These are phyloP conservation scores for Cadophora luteo-olivacea DNA, from an alignment of 2,329 filamentous ascomycete species.

Conservation along the genomic window DNA sequence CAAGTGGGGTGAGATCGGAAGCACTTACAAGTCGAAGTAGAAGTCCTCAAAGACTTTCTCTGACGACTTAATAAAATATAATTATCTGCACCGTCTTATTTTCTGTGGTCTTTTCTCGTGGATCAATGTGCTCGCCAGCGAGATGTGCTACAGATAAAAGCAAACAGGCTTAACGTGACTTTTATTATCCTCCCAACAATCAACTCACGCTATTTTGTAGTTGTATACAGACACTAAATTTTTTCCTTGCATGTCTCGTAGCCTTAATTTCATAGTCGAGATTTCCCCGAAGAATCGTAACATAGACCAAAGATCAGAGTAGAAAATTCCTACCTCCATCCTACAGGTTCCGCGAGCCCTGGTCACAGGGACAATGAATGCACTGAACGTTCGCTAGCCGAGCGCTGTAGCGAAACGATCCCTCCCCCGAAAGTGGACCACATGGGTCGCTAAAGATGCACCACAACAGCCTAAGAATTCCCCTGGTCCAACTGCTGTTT, in stretches of 20 bases:
- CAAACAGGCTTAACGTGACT: neutral
- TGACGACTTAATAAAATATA: too few species aligned
- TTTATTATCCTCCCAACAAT: conserved; percentile 1
- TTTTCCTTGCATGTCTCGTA: neutral
- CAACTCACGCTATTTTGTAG: neutral
- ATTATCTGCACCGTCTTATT: too few species aligned
- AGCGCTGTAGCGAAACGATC: neutral
- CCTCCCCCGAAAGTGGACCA: neutral
- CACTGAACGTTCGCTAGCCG: neutral
- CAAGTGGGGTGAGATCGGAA: conserved; percentile 64
- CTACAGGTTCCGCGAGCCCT: neutral
- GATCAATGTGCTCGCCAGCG: too few species aligned
- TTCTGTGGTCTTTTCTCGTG: too few species aligned
- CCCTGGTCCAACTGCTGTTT: conserved; percentile 21
- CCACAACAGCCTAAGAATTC: neutral
- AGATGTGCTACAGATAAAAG: too few species aligned
- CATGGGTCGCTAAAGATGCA: neutral
- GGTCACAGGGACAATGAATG: neutral
- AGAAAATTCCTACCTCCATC: neutral
- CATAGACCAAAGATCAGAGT: conserved; percentile 4
- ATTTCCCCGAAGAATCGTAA: neutral
- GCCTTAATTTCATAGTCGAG: neutral
- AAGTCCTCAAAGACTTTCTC: neutral
- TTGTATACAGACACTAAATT: neutral
- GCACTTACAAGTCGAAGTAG: conserved; percentile 46